These are phyloP conservation scores for Boletus reticulatus DNA, from an alignment of 768 basidiomycete species.

Conservation along the genomic window DNA sequence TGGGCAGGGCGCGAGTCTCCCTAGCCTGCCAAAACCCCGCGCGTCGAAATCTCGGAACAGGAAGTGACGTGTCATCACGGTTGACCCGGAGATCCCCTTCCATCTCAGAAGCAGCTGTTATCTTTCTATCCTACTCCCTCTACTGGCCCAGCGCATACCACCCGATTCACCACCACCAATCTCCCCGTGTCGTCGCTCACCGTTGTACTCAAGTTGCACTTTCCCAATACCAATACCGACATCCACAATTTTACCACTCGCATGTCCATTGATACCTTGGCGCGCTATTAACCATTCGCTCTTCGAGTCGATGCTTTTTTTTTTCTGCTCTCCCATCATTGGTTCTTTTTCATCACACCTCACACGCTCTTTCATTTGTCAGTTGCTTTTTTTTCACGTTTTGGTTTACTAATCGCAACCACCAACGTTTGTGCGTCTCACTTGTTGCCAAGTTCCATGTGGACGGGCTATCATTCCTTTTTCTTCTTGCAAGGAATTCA, in stretches of 20 bases:
- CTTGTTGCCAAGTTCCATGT: background rate
- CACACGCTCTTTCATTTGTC: constrained; percentile 1
- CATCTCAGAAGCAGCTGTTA: background rate
- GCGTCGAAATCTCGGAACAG: constrained; percentile 57
- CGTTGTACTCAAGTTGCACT: constrained; percentile 19
- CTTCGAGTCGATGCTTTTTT: constrained; percentile 6
- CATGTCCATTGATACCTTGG: constrained; percentile 15
- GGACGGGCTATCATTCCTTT: background rate
- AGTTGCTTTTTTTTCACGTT: background rate
- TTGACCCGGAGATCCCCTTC: background rate
- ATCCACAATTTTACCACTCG: background rate
- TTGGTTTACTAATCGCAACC: background rate
- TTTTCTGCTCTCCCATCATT: background rate
- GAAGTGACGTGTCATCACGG: constrained; percentile 27
- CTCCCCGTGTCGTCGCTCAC: background rate
- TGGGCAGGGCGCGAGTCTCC: constrained; percentile 68
- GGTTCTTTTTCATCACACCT: too few species aligned
- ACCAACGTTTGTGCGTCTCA: background rate
- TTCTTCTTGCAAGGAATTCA: constrained; percentile 16
- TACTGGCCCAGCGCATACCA: background rate
- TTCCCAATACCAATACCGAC: background rate
- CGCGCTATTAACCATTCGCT: constrained; percentile 4
- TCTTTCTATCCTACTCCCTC: background rate
- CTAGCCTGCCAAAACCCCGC: constrained; percentile 42
- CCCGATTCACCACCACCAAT: background rate